These are phyloP conservation scores for Ogataea methanolica DNA, from an alignment of 805 yeast genomes.

Conservation along the genomic window DNA sequence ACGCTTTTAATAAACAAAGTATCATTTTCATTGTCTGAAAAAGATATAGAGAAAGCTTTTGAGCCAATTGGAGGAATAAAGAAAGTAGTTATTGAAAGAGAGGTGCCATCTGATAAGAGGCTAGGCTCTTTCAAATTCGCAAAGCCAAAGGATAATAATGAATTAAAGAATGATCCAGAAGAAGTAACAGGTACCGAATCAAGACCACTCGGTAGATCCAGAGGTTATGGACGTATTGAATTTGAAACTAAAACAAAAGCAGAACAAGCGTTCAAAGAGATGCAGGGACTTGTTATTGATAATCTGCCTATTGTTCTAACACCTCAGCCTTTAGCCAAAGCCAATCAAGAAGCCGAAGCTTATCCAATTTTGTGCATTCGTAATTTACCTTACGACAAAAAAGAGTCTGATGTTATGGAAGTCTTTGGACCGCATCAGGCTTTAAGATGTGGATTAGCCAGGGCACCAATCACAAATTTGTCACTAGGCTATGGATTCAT, in stretches of 20 bases:
- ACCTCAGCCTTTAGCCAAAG: slow-evolving; percentile 8
- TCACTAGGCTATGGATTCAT: slow-evolving; percentile 56
- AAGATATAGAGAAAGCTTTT: slow-evolving; percentile 22
- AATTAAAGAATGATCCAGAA: too few relatives aligned
- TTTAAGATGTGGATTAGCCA: slow-evolving; percentile 24
- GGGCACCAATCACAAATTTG: slow-evolving; percentile 25
- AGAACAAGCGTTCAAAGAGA: slow-evolving; percentile 22
- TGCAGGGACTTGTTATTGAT: slow-evolving; percentile 29
- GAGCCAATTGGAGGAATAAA: slow-evolving; percentile 21
- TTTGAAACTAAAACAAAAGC: slow-evolving; percentile 20
- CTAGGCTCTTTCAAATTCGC: slow-evolving; percentile 1
- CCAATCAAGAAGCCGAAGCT: slow-evolving; percentile 2
- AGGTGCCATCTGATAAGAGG: neutral
- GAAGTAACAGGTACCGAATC: neutral
- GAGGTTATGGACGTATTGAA: slow-evolving; percentile 23
- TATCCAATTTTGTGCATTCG: slow-evolving; percentile 25
- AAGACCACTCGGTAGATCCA: slow-evolving; percentile 5
- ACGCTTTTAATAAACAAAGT: slow-evolving; percentile 19
- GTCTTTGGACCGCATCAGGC: slow-evolving; percentile 24
- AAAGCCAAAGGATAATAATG: too few relatives aligned
- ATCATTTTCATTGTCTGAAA: slow-evolving; percentile 20
- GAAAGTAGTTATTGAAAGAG: slow-evolving; percentile 11
- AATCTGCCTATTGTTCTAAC: slow-evolving; percentile 22
- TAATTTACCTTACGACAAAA: slow-evolving; percentile 24
- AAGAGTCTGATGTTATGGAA: slow-evolving; percentile 23